Base-by-base conservation (phyloP, 2,329 filamentous ascomycete genomes). In the Colletotrichum musicola region DNA sequence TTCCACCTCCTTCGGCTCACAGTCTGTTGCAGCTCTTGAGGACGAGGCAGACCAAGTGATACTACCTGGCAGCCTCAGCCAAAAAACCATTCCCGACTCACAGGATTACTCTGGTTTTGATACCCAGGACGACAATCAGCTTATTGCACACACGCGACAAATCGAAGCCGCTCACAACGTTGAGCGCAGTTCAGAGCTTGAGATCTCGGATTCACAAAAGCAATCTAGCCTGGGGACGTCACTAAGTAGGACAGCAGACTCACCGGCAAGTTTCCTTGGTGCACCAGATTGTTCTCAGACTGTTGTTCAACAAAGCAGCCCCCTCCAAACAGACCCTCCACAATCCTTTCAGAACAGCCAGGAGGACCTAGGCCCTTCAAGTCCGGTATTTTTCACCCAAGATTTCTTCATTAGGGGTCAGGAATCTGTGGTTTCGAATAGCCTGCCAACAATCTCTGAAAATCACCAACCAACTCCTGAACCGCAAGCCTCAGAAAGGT, bases 1-100 rank as follows among this genome's bases (percentile, higher is more conserved):
- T 51, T 72, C 70, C 27, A 77, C 75, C 38, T 74, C 71, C 10
- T 71, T 74, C 22, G 73, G 75, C 2, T 76, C 77, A 3, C 78
- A 79, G 47, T 71, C 77, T 14, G 22, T 82, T 9, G 76, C 77
- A 4, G 76, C 79, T 51, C 77, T 78, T 22, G 80, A 82, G 54
- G 75, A 77, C 44, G 72, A 77, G 55, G 80, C 80, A 69, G 73
- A 74, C 22, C 75, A 75, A 49, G 64, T 78, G 50, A 64, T 72
- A 12, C 59, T 82, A 63, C 70, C 75, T 18, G 74, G 76, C 4
- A 72, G 76, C 27, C 65, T 77, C 44, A 82, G 78, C 64, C 76
- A 78, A 61, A 71, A 72, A 27, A 83, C 80, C 4, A 81, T 85
- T 25, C 81, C 81, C 0, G 83, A 85, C 67, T 85, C 83, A 0